These are phyloP conservation scores for Plectosphaerella sp. DNA, from an alignment of 2,329 filamentous ascomycete genomes.

Conservation along the genomic window DNA sequence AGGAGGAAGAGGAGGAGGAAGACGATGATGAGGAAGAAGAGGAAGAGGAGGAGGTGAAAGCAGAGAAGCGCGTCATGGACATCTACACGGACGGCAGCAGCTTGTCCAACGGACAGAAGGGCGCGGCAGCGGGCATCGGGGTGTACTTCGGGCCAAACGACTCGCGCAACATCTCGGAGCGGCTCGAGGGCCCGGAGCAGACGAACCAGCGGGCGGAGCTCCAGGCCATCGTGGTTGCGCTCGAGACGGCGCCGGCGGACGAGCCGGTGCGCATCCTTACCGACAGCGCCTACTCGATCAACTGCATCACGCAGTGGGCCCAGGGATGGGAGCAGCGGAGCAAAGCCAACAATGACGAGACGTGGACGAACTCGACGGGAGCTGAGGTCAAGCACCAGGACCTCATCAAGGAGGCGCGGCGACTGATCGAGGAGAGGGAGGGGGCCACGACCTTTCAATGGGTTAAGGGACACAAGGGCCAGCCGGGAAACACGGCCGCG, in stretches of 20 bases:
- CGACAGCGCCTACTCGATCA: slow-evolving; percentile 89
- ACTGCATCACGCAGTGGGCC: slow-evolving; percentile 84
- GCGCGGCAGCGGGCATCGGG: slow-evolving; percentile 56
- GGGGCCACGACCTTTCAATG: slow-evolving; percentile 71
- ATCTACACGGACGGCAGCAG: slow-evolving; percentile 63
- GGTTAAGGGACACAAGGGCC: slow-evolving; percentile 79
- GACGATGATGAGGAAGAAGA: slow-evolving; percentile 25
- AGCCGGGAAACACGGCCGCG: slow-evolving; percentile 74
- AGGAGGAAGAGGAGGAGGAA: slow-evolving; percentile 16
- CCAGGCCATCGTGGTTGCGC: slow-evolving; percentile 77
- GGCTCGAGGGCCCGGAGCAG: slow-evolving; percentile 67
- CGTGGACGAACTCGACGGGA: slow-evolving; percentile 70
- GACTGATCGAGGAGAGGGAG: slow-evolving; percentile 61
- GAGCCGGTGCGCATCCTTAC: slow-evolving; percentile 72
- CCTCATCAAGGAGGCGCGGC: slow-evolving; percentile 56
- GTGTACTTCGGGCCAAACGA: slow-evolving; percentile 59
- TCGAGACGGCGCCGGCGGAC: slow-evolving; percentile 67
- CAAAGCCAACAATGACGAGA: slow-evolving; percentile 12
- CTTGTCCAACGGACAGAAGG: slow-evolving; percentile 50
- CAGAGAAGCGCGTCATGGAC: slow-evolving; percentile 17
- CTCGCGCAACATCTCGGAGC: slow-evolving; percentile 64
- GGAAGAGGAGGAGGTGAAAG: slow-evolving; percentile 18
- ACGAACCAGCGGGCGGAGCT: slow-evolving; percentile 97
- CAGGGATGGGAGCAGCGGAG: slow-evolving; percentile 64
- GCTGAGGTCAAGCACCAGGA: slow-evolving; percentile 83